Conservation (phyloP, 2,329 filamentous ascomycete genomes). For the Didymella glomerata region DNA sequence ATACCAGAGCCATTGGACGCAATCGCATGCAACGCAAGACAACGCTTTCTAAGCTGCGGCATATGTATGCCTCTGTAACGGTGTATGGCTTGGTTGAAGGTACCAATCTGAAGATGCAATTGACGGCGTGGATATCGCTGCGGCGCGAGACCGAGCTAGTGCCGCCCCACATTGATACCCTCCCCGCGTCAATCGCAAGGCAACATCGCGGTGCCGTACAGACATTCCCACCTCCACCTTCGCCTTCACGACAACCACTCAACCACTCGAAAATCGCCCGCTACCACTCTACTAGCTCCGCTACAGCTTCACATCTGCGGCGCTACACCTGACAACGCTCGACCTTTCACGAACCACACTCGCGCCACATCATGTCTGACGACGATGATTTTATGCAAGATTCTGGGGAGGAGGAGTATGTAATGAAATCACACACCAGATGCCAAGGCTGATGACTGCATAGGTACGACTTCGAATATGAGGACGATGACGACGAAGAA, state of each 20-base stretch:
- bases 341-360: background rate
- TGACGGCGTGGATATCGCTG: background rate
- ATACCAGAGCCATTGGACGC: background rate
- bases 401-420: slow-evolving; percentile 84
- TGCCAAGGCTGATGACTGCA: background rate
- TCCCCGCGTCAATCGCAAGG: slow-evolving; percentile 21
- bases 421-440: background rate
- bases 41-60: background rate
- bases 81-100: background rate
- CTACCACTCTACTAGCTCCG: background rate
- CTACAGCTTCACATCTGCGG: slow-evolving; percentile 10
- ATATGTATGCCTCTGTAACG: background rate
- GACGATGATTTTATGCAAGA: slow-evolving; percentile 95
- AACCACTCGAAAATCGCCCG: background rate
- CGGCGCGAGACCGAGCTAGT: slow-evolving; percentile 20
- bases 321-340: background rate
- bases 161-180: slow-evolving; percentile 5
- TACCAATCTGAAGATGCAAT: background rate
- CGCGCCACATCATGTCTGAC: slow-evolving; percentile 70
- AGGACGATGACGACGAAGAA: slow-evolving; percentile 90
- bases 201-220: slow-evolving; percentile 28
- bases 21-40: background rate
- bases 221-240: slow-evolving; percentile 25
- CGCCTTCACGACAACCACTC: slow-evolving; percentile 15
- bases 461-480: slow-evolving; percentile 96